Evolutionary conservation across 345 rosid species (phyloP).

Genomic region (Conringia planisiliqua): DNA sequence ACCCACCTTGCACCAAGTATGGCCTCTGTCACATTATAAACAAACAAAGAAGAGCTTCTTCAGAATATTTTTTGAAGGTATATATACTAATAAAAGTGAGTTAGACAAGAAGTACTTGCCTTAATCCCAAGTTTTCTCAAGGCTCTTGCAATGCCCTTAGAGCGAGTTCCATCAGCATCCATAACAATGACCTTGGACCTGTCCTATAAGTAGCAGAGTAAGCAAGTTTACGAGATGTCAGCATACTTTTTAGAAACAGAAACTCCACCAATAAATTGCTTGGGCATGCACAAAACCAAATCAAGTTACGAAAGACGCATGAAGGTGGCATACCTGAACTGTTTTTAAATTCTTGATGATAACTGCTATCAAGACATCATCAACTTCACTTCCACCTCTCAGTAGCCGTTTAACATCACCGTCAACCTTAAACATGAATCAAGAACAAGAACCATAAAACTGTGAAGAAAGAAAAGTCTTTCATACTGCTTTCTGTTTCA

Average conservation of each 20-base stretch:
- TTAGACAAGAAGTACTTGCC: conserved; percentile 39
- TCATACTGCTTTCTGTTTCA: neutral
- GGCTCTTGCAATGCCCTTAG: conserved; percentile 91
- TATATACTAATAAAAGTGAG: neutral
- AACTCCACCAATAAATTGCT: neutral
- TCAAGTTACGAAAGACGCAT: conserved; percentile 9
- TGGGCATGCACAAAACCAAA: neutral
- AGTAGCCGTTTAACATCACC: conserved; percentile 54
- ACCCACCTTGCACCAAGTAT: conserved; percentile 83
- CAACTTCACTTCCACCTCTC: conserved; percentile 67
- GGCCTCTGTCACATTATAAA: conserved; percentile 50
- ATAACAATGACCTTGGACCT: conserved; percentile 88
- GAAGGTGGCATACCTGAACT: conserved; percentile 53
- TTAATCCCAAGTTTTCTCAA: conserved; percentile 79
- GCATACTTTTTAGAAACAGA: neutral
- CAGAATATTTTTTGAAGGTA: neutral
- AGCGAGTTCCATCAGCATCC: conserved; percentile 86
- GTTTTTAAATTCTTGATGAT: conserved; percentile 79
- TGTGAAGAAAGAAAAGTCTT: conserved; percentile 1
- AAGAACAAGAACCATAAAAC: conserved; percentile 24
- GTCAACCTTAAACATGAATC: conserved; percentile 53
- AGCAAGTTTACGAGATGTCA: conserved; percentile 38
- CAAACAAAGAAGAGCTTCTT: conserved; percentile 2
- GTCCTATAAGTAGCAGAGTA: conserved; percentile 71
- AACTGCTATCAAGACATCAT: conserved; percentile 61